Conservation (phyloP, 2,329 filamentous ascomycete genomes). For the Alternaria ventricosa region DNA sequence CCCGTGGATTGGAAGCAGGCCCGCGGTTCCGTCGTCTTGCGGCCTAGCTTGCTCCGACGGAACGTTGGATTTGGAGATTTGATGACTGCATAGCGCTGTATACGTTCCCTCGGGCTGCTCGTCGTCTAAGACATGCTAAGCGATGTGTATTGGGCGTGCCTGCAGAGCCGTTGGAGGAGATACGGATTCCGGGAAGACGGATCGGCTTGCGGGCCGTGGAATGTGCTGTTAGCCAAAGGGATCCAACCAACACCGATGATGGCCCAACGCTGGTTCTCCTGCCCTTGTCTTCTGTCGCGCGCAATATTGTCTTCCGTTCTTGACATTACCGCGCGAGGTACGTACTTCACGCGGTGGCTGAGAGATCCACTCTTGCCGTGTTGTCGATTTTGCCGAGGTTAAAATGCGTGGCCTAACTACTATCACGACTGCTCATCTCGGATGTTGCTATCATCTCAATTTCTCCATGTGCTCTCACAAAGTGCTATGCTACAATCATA, state of each 20-base stretch:
- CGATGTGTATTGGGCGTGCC: not conserved
- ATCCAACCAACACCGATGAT: not conserved
- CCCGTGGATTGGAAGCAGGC: slow-evolving; percentile 9
- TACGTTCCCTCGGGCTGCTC: not conserved
- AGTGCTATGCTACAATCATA: not conserved
- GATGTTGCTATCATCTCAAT: not conserved
- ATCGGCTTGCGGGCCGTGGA: slow-evolving; percentile 12
- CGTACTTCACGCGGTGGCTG: not conserved
- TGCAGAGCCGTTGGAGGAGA: not conserved
- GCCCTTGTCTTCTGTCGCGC: not conserved
- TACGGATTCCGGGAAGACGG: slow-evolving; percentile 8
- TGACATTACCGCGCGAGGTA: not conserved
- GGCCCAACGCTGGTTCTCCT: not conserved
- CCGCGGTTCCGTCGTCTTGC: slow-evolving; percentile 8
- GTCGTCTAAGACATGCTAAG: not conserved
- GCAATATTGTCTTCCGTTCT: not conserved
- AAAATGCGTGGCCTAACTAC: not conserved
- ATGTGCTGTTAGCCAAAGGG: not conserved
- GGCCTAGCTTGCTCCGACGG: not conserved
- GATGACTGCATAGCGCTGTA: not conserved
- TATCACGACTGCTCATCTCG: not conserved
- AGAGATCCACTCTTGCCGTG: not conserved
- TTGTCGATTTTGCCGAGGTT: slow-evolving; percentile 7
- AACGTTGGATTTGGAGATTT: not conserved
- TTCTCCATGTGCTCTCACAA: not conserved